Base-by-base conservation (phyloP, 1,139 yeast species). In the Pichia sp. region DNA sequence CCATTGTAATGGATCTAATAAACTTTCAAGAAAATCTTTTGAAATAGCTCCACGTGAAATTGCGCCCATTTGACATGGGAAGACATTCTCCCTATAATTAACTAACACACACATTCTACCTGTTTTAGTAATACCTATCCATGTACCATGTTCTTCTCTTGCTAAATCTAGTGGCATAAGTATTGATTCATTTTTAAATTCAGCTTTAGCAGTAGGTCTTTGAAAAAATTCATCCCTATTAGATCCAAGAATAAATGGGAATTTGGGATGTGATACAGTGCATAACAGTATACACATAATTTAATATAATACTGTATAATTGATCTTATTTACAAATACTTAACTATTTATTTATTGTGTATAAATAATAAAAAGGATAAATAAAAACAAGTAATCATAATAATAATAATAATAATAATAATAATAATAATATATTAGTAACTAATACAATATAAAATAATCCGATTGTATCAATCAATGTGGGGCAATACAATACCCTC, bases 211-310 rank as follows among this genome's bases (percentile, higher is more conserved):
- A 0, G 97, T 90, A 3, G 86, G 83, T 44, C 97, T 69, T 44
- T 72, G 75, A 60, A 84, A 81, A 59, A 70, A 86, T 64, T 92
- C 97, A 62, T 92, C 98, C 45, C 97, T 66, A 62, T 92, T 92
- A 8, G 95, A 86, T 10, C 87, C 69, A 5, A 88, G 64, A 5
- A 90, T 75, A 43, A 90, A 71, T 0, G 90, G 86, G 59, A 62
- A 65, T 2, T 57, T 55, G 1, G 62, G 59, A 37, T 61, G 63
- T 3, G 37, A 37, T n/a, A 48, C 50, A 5, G 65, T 54, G 11
- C 60, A 53, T 18, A 65, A 43, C 11, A 63, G 46, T 39, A 65
- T 62, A 50, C 69, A 65, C 69, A 65, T 65, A 25, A 31, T 3
- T 26, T 4, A n/a, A 18, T 18, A 18, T 18, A 18, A 18, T 18